Evolutionary conservation across 192 early-diverging fungal species (phyloP).

Genomic region (Coemansia sp.): DNA sequence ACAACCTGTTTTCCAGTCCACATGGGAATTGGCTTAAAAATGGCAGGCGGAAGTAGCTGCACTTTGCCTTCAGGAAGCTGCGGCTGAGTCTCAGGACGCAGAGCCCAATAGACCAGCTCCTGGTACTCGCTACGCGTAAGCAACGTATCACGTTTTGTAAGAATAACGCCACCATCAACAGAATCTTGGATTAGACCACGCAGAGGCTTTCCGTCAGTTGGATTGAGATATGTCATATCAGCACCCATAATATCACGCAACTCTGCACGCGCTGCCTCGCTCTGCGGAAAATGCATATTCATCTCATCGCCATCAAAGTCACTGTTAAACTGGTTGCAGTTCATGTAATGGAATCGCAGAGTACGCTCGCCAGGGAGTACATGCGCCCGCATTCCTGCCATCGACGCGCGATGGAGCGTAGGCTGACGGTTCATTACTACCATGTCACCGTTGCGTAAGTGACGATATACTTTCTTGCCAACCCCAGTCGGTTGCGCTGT

Average conservation of each 20-base stretch:
- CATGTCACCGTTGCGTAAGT: constrained; percentile 96
- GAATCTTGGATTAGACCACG: constrained; percentile 99
- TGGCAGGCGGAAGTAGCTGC: constrained; percentile 80
- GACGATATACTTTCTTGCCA: constrained; percentile 97
- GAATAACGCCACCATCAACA: constrained; percentile 93
- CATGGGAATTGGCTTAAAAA: constrained; percentile 77
- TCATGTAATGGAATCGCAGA: constrained; percentile 99
- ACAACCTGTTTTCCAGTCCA: constrained; percentile 99
- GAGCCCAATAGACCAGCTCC: constrained; percentile 86
- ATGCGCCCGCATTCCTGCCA: constrained; percentile 96
- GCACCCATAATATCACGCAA: constrained; percentile 93
- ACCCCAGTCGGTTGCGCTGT: constrained; percentile 64
- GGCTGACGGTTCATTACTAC: constrained; percentile 98
- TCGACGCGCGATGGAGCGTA: constrained; percentile 98
- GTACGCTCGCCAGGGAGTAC: constrained; percentile 96
- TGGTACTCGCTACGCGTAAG: constrained; percentile 88
- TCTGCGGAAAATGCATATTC: constrained; percentile 99
- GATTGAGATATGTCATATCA: constrained; percentile 94
- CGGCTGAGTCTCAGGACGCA: constrained; percentile 66
- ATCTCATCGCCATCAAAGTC: constrained; percentile 99
- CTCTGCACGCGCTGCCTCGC: constrained; percentile 94
- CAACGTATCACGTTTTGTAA: constrained; percentile 85
- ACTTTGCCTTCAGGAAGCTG: constrained; percentile 69
- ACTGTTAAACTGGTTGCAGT: constrained; percentile 88
- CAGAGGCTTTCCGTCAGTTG: constrained; percentile 94